These are phyloP conservation scores for Rhizoclosmatium sp. DNA, from an alignment of 192 early-diverging fungal species.

Conservation along the genomic window DNA sequence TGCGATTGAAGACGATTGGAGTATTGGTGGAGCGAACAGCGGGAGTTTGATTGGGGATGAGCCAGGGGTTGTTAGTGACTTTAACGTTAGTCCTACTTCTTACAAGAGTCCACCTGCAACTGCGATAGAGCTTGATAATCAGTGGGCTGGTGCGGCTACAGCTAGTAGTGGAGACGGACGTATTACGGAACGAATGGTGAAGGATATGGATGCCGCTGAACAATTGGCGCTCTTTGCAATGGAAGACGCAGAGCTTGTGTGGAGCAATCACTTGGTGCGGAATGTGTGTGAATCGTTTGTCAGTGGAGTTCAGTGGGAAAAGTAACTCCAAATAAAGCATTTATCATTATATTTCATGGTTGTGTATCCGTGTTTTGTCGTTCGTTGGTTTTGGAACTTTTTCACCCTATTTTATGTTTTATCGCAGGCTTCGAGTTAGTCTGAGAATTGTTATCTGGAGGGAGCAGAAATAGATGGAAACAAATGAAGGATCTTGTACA, in stretches of 20 bases:
- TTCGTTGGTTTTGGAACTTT: no score
- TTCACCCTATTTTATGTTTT: no score
- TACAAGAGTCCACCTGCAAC: background rate
- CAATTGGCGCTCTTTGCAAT: conserved; percentile 46
- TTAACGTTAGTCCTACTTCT: background rate
- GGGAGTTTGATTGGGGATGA: background rate
- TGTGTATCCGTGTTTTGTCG: no score
- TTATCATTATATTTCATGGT: no score
- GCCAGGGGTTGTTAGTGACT: background rate
- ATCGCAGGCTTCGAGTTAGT: no score
- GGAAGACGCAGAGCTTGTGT: conserved; percentile 49
- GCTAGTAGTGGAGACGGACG: background rate
- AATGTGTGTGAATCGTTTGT: conserved; percentile 45
- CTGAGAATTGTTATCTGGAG: no score
- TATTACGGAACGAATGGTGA: conserved; percentile 21
- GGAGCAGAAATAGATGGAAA: no score
- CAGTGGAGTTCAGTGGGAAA: conserved; percentile 25
- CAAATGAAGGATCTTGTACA: no score
- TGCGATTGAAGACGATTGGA: background rate
- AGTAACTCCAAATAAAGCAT: background rate
- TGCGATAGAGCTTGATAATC: conserved; percentile 26
- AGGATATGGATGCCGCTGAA: conserved; percentile 40
- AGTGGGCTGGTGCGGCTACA: conserved; percentile 30
- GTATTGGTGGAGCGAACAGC: background rate
- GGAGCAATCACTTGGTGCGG: conserved; percentile 38